These are phyloP conservation scores for Ceratonia siliqua DNA, from an alignment of 306 rosid species.

Conservation along the genomic window DNA sequence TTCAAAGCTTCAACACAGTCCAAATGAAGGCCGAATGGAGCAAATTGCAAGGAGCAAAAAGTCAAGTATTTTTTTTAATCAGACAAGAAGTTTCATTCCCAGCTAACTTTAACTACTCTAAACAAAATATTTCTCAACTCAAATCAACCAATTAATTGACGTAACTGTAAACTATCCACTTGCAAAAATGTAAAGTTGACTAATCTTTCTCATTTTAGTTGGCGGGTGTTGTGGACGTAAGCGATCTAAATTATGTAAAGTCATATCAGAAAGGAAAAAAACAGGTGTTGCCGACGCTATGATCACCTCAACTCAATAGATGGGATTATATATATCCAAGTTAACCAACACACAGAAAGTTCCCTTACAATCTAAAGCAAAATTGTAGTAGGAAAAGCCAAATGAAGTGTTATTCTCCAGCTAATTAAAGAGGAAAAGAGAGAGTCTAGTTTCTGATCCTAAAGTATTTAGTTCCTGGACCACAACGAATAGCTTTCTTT, in stretches of 20 bases:
- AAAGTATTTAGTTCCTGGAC: background rate
- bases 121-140: background rate
- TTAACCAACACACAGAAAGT: background rate
- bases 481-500: conserved; percentile 8
- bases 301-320: background rate
- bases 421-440: background rate
- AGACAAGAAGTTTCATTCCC: background rate
- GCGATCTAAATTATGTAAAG: background rate
- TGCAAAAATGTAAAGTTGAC: background rate
- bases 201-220: background rate
- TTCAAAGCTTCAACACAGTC: too few relatives aligned
- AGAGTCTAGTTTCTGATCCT: background rate
- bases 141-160: background rate
- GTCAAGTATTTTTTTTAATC: too few relatives aligned
- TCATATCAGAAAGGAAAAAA: background rate
- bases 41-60: background rate
- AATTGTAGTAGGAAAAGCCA: background rate
- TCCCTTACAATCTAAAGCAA: background rate
- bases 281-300: background rate
- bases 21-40: background rate
- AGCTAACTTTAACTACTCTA: background rate
- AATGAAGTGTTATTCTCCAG: conserved; percentile 25
- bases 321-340: conserved; percentile 1
- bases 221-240: background rate
- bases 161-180: background rate